Evolutionary conservation across 2,329 filamentous ascomycete species (phyloP).

Genomic region (Nothopassalora personata): DNA sequence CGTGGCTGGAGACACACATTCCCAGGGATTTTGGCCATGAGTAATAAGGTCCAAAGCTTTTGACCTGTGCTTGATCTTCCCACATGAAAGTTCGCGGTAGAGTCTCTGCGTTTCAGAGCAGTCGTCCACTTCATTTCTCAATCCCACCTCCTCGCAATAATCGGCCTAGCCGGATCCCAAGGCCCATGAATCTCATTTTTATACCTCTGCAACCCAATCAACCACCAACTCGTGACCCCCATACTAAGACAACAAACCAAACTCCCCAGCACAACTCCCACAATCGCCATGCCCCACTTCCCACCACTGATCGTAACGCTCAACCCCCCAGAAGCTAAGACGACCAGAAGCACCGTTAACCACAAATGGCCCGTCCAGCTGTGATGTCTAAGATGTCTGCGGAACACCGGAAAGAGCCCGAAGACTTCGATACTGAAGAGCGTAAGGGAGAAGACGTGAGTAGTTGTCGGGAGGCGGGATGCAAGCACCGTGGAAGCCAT

Average conservation of each 20-base stretch:
- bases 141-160: constrained; percentile 54
- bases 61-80: too few species aligned
- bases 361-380: constrained; percentile 75
- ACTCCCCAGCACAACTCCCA: constrained; percentile 72
- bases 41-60: too few species aligned
- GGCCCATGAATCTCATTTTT: constrained; percentile 98
- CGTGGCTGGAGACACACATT: too few species aligned
- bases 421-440: constrained; percentile 97
- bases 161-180: constrained; percentile 90
- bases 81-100: too few species aligned
- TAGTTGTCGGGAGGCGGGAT: constrained; percentile 79
- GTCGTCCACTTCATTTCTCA: background rate
- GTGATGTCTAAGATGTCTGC: constrained; percentile 76
- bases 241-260: constrained; percentile 71
- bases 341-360: constrained; percentile 69
- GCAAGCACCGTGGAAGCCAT: constrained; percentile 96
- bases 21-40: too few species aligned
- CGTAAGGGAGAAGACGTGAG: constrained; percentile 89
- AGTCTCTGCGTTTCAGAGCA: too few species aligned
- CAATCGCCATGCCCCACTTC: constrained; percentile 54
- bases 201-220: constrained; percentile 95
- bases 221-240: constrained; percentile 95
- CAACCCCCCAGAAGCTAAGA: constrained; percentile 74
- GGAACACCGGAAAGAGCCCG: constrained; percentile 92
- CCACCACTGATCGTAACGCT: constrained; percentile 54